Evolutionary conservation across 208 protist genomes (phyloP), one percentile per base, ranked within the genome.

Genomic region (Acanthamoeba pearcei): DNA sequence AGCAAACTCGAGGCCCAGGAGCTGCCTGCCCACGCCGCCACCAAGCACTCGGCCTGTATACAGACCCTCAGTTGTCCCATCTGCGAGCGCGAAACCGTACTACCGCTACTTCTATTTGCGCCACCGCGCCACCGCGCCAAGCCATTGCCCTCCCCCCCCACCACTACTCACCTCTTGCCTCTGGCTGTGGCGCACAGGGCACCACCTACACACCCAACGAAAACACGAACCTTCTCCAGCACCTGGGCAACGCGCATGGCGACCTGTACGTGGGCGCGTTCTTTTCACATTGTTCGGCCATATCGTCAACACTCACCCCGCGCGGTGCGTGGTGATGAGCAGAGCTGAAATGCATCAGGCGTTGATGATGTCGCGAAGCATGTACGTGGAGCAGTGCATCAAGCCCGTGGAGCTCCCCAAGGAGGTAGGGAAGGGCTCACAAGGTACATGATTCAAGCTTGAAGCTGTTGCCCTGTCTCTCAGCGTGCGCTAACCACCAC

Each of bases 321-420:
- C 1, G 46, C 0, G 46, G 8, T 27, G 15, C 64, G 57, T 62
- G 57, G 57, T 10, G 24, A 5, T 66, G 32, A 2, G 22, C 80
- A 89, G 80, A 4, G 86, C 29, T 5, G 62, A 92, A 19, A 70
- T 92, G 62, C 32, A 55, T 38, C 57, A 92, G 46, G 86, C 86
- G 42, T 27, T 92, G 32, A 13, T 92, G 60, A 32, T 57, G 86
- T 92, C 86, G 42, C 62, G 64, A 5, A 51, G 38, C 19, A 29
- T 76, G 55, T 92, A 62, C 29, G 27, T 92, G 17, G 29, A 55
- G 5, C 86, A 49, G 17, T 22, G 55, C n/a, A 32, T 35, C 22
- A n/a, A 76, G 38, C 38, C 64, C 15, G 86, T 92, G 38, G 86
- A 92, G 86, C 62, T 92, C 17, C 86, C 86, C 29, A 92, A 70